A percentile compares a stretch with the other conserved stretches of the same genome.
Evolutionary conservation across 352 stramenopile genomes (phyloP).

Genomic region (Globisporangium carolinianum): DNA sequence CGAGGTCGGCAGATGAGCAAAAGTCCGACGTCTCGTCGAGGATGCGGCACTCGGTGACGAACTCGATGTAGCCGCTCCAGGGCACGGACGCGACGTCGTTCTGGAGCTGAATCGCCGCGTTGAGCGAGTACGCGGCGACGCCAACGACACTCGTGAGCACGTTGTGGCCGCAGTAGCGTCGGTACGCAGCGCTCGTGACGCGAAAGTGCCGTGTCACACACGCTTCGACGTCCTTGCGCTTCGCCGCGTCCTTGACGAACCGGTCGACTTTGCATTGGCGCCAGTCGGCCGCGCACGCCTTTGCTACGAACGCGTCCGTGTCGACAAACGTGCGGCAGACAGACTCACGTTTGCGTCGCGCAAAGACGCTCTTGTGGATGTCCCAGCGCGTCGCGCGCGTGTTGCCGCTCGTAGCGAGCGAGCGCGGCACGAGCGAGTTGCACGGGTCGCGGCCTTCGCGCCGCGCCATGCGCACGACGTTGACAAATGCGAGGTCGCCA

Average conservation of each 20-base stretch:
- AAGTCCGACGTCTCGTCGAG: constrained; percentile 64
- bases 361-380: constrained; percentile 79
- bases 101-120: constrained; percentile 45
- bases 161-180: constrained; percentile 58
- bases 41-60: constrained; percentile 51
- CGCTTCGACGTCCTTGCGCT: constrained; percentile 50
- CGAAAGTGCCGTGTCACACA: constrained; percentile 49
- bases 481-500: constrained; percentile 34
- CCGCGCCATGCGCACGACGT: constrained; percentile 42
- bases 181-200: constrained; percentile 51
- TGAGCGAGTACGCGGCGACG: constrained; percentile 27
- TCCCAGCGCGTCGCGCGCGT: constrained; percentile 43
- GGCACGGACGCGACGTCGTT: constrained; percentile 63
- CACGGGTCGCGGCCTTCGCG: constrained; percentile 60
- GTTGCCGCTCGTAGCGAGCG: constrained; percentile 30
- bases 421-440: constrained; percentile 61
- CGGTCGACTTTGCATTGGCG: constrained; percentile 70
- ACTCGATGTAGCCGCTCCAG: constrained; percentile 69
- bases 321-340: constrained; percentile 57
- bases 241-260: constrained; percentile 56
- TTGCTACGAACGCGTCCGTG: constrained; percentile 57
- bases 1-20: constrained; percentile 54
- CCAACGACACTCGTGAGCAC: constrained; percentile 44
- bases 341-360: constrained; percentile 44
- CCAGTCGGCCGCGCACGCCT: constrained; percentile 63